Base-by-base conservation (phyloP, 176 grass and related monocot genomes). In the Chloris gayana region DNA sequence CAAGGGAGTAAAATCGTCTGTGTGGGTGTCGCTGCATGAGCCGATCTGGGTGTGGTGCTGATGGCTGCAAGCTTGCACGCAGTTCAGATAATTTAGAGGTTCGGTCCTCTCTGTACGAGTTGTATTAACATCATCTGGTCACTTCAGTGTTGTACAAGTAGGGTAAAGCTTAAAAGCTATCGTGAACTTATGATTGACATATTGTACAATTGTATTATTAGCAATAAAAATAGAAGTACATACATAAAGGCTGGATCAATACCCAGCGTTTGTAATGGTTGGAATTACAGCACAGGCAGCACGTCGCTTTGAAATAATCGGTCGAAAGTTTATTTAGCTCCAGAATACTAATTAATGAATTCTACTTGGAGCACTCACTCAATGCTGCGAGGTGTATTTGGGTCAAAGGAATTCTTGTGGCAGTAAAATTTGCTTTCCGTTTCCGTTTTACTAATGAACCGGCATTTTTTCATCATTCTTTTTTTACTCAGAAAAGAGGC, bases 151-250 rank as follows among this genome's bases (percentile, higher is more conserved):
- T 85, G 87, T 89, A 89, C 78, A 78, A 89, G 77, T 89, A 89
- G 83, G 83, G 66, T 85, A 85, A 85, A 64, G 64, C 30, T 72
- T 85, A 77, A 82, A 89, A 89, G 77, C 60, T 82, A 73, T 77
- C 11, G 71, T 89, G 83, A 70, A 70, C 80, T 84, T 80, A 80
- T 80, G 70, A 76, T 85, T 88, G 81, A 70, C 70, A 80, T 60
- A 85, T 67, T 89, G 87, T 89, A 77, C 56, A 85, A 82, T 82
- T 89, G 78, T 85, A 82, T 60, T 77, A 81, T 60, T 77, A 81
- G 73, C 49, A 89, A 89, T 85, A 83, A 87, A 77, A 81, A 74
- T 71, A 59, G 72, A 71, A 62, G 57, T 82, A 61, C 78, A 82
- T 82, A 61, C 78, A 82, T 85, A 89, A 85, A 59, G 75, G 57